phyloP scores from a whole-genome alignment of 768 basidiomycete species.

The Hirschioporus abietinus region DNA sequence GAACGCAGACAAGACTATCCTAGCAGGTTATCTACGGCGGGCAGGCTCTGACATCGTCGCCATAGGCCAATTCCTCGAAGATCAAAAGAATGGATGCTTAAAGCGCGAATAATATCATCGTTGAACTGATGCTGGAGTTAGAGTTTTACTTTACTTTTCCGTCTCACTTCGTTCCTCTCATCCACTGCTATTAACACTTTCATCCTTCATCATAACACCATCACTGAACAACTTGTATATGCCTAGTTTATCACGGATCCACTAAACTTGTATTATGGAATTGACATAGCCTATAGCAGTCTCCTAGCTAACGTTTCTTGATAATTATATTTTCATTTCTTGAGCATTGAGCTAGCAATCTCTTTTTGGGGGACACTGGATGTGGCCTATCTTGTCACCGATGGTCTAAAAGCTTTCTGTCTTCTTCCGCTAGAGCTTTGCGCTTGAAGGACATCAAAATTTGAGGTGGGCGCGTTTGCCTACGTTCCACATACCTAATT shows the following conservation, averaged over 20 bases:
- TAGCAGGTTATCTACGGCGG: conserved; percentile 67
- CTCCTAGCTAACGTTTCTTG: background rate
- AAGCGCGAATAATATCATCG: conserved; percentile 24
- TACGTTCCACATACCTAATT: background rate
- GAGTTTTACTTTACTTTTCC: conserved; percentile 11
- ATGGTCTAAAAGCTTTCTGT: conserved; percentile 42
- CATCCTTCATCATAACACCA: conserved; percentile 1
- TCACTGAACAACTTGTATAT: conserved; percentile 7
- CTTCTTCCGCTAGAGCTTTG: conserved; percentile 20
- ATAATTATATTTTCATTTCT: background rate
- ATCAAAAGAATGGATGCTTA: conserved; percentile 71
- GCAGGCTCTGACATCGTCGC: conserved; percentile 78
- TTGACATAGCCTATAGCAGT: background rate
- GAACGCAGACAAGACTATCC: conserved; percentile 59
- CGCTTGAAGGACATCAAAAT: background rate
- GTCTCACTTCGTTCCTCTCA: background rate
- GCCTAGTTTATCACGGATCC: background rate
- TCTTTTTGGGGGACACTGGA: background rate
- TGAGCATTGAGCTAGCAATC: background rate
- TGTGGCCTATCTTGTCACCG: conserved; percentile 19
- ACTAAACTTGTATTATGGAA: conserved; percentile 7
- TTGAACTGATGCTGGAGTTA: conserved; percentile 13
- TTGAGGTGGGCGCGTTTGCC: background rate
- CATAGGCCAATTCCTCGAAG: conserved; percentile 83
- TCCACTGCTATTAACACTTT: background rate